phyloP scores from a whole-genome alignment of 2,329 filamentous ascomycete genomes.

The Gnomoniopsis sp. region DNA sequence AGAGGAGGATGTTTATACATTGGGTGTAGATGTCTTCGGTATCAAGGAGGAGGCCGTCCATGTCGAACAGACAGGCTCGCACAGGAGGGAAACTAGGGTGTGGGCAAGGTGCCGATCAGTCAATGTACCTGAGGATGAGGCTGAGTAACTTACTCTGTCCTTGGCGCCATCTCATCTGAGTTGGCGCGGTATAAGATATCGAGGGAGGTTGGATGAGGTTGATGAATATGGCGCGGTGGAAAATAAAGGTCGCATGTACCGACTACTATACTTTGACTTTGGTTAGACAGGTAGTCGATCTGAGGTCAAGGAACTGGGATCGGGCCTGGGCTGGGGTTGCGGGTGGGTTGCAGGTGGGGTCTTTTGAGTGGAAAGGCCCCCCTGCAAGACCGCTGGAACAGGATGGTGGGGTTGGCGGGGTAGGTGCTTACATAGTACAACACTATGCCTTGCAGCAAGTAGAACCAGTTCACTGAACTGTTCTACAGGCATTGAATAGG shows the following conservation, averaged over 20 bases:
- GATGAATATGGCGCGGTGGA: neutral
- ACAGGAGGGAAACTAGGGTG: slow-evolving; percentile 67
- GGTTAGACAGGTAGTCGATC: no score
- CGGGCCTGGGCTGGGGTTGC: no score
- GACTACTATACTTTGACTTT: no score
- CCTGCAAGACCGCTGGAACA: no score
- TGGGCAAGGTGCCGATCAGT: neutral
- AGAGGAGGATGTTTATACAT: slow-evolving; percentile 78
- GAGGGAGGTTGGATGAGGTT: neutral
- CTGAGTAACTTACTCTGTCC: slow-evolving; percentile 40
- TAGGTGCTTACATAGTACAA: no score
- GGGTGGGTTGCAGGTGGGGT: no score
- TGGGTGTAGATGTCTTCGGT: slow-evolving; percentile 86
- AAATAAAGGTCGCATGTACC: neutral
- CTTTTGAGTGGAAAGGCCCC: no score
- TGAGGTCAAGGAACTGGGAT: no score
- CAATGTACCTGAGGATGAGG: neutral
- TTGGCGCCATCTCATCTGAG: slow-evolving; percentile 35
- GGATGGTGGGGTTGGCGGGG: no score
- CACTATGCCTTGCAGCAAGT: no score
- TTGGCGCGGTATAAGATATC: neutral
- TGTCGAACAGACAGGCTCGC: slow-evolving; percentile 93
- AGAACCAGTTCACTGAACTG: no score
- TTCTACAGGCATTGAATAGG: no score
- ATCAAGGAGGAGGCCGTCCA: slow-evolving; percentile 95